These are phyloP conservation scores for Vaucheria bursata DNA, from an alignment of 352 stramenopile species.

Conservation along the genomic window DNA sequence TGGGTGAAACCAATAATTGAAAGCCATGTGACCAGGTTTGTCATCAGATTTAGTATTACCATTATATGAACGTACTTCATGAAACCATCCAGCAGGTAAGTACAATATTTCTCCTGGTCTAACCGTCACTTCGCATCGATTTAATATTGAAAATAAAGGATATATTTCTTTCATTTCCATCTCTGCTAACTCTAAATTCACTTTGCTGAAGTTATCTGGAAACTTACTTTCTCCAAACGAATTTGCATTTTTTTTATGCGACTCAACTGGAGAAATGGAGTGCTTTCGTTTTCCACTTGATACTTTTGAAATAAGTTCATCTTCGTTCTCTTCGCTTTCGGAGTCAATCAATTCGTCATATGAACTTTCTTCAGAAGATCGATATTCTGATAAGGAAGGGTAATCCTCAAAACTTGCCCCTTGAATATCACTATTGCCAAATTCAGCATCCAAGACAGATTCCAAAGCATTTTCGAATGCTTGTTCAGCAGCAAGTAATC, in stretches of 20 bases:
- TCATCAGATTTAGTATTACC: neutral
- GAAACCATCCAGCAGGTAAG: neutral
- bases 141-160: neutral
- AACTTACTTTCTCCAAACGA: no score
- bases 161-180: neutral
- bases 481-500: conserved; percentile 51
- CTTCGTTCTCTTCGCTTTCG: no score
- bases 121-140: neutral
- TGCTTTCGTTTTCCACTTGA: no score
- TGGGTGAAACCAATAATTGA: conserved; percentile 64
- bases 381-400: neutral
- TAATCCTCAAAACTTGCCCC: neutral
- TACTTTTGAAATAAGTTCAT: no score
- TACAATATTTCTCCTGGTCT: conserved; percentile 1
- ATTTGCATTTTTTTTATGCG: no score
- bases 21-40: conserved; percentile 51
- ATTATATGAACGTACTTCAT: conserved; percentile 3
- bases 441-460: conserved; percentile 58
- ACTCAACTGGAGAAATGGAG: no score
- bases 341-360: conserved; percentile 29
- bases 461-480: conserved; percentile 59
- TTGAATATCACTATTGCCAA: conserved; percentile 51
- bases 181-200: neutral
- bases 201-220: conserved; percentile 3
- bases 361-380: conserved; percentile 49